These are phyloP conservation scores for Phlegmacium glaucopus DNA, from an alignment of 768 basidiomycete species.

Conservation along the genomic window DNA sequence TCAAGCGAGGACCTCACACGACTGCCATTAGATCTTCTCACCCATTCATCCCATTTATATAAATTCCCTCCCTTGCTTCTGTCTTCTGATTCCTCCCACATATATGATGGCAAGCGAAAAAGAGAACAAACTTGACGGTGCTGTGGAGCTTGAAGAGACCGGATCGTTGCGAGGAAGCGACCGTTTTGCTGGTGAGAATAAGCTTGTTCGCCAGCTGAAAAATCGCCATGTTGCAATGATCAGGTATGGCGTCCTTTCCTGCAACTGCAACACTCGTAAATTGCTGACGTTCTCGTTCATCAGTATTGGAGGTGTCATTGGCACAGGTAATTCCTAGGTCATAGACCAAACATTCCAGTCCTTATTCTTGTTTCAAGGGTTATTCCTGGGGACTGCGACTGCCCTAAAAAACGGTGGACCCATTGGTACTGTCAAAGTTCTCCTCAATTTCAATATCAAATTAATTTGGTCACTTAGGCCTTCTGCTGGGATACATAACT, in stretches of 20 bases:
- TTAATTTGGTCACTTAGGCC: constrained; percentile 28
- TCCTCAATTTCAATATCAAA: neutral
- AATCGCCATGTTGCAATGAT: constrained; percentile 82
- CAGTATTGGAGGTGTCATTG: constrained; percentile 59
- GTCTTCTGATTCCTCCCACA: neutral
- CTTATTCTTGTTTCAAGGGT: constrained; percentile 32
- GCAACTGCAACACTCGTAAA: neutral
- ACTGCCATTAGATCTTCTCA: too few species aligned
- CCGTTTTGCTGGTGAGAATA: constrained; percentile 8
- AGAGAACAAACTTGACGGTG: neutral
- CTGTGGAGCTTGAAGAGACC: constrained; percentile 2
- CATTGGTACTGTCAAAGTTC: constrained; percentile 37
- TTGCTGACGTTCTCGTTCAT: constrained; percentile 2
- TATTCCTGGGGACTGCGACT: constrained; percentile 67
- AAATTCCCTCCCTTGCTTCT: neutral
- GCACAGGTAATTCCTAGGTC: constrained; percentile 38
- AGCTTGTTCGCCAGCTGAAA: constrained; percentile 59
- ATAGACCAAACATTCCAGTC: neutral
- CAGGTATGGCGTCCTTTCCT: constrained; percentile 34
- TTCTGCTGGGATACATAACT: constrained; percentile 65
- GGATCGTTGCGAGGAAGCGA: constrained; percentile 2
- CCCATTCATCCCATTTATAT: too few species aligned
- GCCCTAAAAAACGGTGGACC: constrained; percentile 59
- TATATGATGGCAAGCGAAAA: constrained; percentile 7
- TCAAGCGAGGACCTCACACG: too few species aligned